Conservation (phyloP, 2,329 filamentous ascomycete species). For the Diaporthe vexans region DNA sequence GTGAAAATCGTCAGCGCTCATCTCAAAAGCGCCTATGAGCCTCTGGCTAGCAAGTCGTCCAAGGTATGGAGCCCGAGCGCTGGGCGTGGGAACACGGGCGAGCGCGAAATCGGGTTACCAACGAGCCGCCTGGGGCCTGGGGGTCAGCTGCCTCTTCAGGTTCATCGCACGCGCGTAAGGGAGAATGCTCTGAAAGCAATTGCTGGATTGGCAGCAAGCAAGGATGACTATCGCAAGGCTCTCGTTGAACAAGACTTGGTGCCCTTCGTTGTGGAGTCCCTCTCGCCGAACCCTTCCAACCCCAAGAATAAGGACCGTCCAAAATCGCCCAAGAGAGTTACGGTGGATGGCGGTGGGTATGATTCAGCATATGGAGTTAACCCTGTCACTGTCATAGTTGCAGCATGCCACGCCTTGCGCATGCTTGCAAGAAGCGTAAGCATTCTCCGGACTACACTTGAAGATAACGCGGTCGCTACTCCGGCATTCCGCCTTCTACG, state of each 20-base stretch:
- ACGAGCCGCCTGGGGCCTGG: constrained; percentile 68
- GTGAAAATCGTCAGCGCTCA: constrained; percentile 62
- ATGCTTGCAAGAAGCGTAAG: constrained; percentile 88
- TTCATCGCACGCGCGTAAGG: constrained; percentile 81
- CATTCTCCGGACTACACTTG: constrained; percentile 85
- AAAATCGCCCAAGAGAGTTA: constrained; percentile 52
- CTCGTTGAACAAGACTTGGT: constrained; percentile 87
- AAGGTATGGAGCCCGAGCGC: constrained; percentile 55
- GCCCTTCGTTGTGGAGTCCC: constrained; percentile 85
- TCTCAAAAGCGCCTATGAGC: constrained; percentile 65
- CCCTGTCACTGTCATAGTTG: constrained; percentile 81
- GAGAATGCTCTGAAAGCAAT: constrained; percentile 84
- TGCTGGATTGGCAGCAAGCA: constrained; percentile 83
- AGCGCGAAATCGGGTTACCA: constrained; percentile 44
- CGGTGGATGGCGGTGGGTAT: constrained; percentile 51
- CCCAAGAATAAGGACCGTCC: constrained; percentile 61
- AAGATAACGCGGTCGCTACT: constrained; percentile 85
- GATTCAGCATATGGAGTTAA: constrained; percentile 76
- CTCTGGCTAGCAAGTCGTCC: constrained; percentile 52
- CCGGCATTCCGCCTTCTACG: constrained; percentile 83
- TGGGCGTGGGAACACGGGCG: constrained; percentile 38
- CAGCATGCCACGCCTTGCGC: constrained; percentile 85
- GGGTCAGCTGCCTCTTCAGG: constrained; percentile 72
- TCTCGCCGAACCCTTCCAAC: constrained; percentile 70
- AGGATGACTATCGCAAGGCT: constrained; percentile 86